Percentiles rank a stretch among this genome's conserved stretches.
Conservation (phyloP, 2,329 filamentous ascomycete species). For the Alternaria ventricosa region DNA sequence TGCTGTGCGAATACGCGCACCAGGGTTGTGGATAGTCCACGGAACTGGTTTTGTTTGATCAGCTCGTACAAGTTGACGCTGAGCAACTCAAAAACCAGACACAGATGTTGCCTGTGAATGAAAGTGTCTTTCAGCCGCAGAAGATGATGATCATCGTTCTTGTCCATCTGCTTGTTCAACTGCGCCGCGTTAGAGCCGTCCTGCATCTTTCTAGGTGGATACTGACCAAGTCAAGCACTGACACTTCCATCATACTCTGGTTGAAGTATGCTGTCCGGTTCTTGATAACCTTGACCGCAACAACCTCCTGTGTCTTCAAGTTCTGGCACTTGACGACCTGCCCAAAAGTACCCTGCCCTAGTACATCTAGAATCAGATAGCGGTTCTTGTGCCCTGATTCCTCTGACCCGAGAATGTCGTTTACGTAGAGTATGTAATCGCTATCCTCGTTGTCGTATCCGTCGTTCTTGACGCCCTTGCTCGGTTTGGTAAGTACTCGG, state of each 20-base stretch:
- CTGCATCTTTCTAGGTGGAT: not conserved
- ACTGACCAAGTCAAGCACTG: constrained; percentile 87
- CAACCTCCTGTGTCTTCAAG: constrained; percentile 95
- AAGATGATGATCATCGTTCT: constrained; percentile 97
- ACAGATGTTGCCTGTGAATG: constrained; percentile 96
- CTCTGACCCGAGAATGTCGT: constrained; percentile 96
- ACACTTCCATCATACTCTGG: constrained; percentile 99
- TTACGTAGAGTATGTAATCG: constrained; percentile 98
- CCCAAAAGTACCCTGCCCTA: constrained; percentile 96
- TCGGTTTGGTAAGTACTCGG: constrained; percentile 94
- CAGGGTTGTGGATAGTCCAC: constrained; percentile 92
- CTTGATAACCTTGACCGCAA: constrained; percentile 98
- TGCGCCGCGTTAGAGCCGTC: constrained; percentile 46
- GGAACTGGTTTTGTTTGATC: constrained; percentile 99
- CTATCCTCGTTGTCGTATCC: constrained; percentile 99
- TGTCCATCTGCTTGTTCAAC: constrained; percentile 98
- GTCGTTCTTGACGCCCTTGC: constrained; percentile 98
- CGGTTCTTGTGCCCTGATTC: constrained; percentile 99
- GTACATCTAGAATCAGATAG: constrained; percentile 94
- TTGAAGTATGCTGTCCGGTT: constrained; percentile 99
- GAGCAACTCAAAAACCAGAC: constrained; percentile 92
- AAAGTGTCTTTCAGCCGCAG: constrained; percentile 96
- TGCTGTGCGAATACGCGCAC: constrained; percentile 98
- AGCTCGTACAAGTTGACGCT: constrained; percentile 98
- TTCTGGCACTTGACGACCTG: constrained; percentile 99